Evolutionary conservation across 2,329 filamentous ascomycete genomes (phyloP), one percentile per base, ranked within the genome.

Genomic region (Talaromyces rugulosus): DNA sequence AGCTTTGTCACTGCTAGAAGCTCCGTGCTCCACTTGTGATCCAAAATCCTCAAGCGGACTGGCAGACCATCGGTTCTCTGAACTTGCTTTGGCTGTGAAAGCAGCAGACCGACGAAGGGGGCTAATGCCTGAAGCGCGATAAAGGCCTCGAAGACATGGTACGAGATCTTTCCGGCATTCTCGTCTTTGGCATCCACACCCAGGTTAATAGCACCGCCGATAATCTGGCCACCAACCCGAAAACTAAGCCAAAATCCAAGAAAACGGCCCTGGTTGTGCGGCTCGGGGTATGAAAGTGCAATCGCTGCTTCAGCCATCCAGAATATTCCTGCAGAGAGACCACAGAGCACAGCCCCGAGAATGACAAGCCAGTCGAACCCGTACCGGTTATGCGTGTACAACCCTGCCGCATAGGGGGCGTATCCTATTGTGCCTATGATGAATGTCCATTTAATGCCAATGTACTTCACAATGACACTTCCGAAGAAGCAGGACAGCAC

Each of bases 301-400:
- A 92, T 89, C 0, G 89, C 88, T 0, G 87, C 87, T 74, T 92
- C 89, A 0, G 88, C 85, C 80, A 87, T 87, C 89, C 89, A 92
- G 73, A 91, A 91, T 0, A 91, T 79, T 0, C 89, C 89, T 0
- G 89, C 89, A 0, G 85, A 87, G 34, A 90, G 80, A 18, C 89
- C 89, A 65, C 89, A 91, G 0, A 89, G 77, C 0, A 87, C 87
- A 0, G 87, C 87, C 0, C 88, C 89, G 8, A 91, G 73, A 0
- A 91, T 79, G 0, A 87, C 82, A 9, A 91, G 81, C 89, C 89
- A 92, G 65, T 87, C 83, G 0, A 77, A 85, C 1, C 87, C 87
- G 67, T 83, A 91, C 0, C 88, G 82, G 69, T 90, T 91, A 73
- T 91, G 90, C 3, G 83, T 85, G 71, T 91, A 91, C 0, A 91